Conservation (phyloP, 768 basidiomycete genomes). For the Lactarius indigo region DNA sequence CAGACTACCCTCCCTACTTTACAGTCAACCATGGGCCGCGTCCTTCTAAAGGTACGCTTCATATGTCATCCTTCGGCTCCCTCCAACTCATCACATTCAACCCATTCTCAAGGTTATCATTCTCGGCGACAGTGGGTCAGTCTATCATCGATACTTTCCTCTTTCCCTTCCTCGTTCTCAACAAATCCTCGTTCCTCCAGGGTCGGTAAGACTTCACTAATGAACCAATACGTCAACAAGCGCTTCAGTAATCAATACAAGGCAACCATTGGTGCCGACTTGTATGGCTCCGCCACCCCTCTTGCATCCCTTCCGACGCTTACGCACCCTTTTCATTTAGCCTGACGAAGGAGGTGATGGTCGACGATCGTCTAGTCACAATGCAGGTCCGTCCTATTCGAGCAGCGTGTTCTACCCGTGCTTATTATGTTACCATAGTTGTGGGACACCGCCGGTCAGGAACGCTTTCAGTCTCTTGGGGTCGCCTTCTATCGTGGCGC, state of each 20-base stretch:
- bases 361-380: constrained; percentile 95
- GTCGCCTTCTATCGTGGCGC: constrained; percentile 99
- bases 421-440: constrained; percentile 49
- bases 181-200: constrained; percentile 39
- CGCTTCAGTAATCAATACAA: constrained; percentile 99
- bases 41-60: constrained; percentile 71
- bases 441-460: constrained; percentile 99
- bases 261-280: constrained; percentile 97
- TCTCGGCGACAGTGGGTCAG: constrained; percentile 94
- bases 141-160: constrained; percentile 25
- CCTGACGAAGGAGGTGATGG: constrained; percentile 97
- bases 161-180: constrained; percentile 14
- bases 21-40: constrained; percentile 63
- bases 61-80: not conserved
- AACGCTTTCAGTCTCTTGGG: constrained; percentile 98
- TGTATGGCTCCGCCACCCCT: constrained; percentile 52
- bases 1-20: constrained; percentile 25
- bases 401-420: not conserved
- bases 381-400: constrained; percentile 75
- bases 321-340: constrained; percentile 37
- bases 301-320: constrained; percentile 15
- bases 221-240: constrained; percentile 99
- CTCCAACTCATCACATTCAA: constrained; percentile 19
- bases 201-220: constrained; percentile 98
- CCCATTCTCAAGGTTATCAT: constrained; percentile 79